Evolutionary conservation across 192 early-diverging fungal species (phyloP), one percentile per base, ranked within the genome.

Genomic region (Ambispora gerdemannii): DNA sequence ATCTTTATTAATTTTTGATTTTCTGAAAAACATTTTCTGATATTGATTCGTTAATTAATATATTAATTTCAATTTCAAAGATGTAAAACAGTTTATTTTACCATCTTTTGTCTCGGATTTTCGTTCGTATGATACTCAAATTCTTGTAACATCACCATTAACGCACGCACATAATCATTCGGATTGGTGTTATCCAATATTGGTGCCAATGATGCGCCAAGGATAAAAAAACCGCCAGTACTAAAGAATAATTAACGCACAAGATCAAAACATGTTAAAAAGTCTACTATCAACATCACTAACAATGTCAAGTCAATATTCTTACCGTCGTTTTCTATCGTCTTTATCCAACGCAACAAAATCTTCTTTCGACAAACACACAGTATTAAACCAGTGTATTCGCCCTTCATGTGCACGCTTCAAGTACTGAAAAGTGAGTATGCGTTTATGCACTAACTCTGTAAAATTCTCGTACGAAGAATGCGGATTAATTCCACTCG

Each of bases 151-250:
- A 89, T 73, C 3, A 86, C 81, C 20, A 71, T 80, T 25, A 88
- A 77, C 15, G 88, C 84, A 63, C 86, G 86, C 3, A 87, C 78
- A 71, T 86, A 89, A 72, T 89, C 88, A 4, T 75, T 64, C 11
- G 86, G 81, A 27, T 83, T 88, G 1, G 79, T 82, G 58, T 88
- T 86, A 35, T 86, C 86, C 28, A 89, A 73, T 63, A 89, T 84
- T 3, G 83, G 82, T 19, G 85, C 88, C 27, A 89, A 74, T 34
- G 86, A 87, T 11, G 81, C 69, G n/a, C 88, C 88, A 13, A 89
- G 80, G 63, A 82, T 84, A 75, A 86, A 87, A 75, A 87, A 89
- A 27, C 83, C 78, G 20, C 77, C 80, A 34, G 88, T 83, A 49
- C 80, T 82, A 34, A n/a, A 32, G 38, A 34, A 32, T 49, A 36